These are phyloP conservation scores for Erodium texanum DNA, from an alignment of 441 rosid genomes.

Conservation along the genomic window DNA sequence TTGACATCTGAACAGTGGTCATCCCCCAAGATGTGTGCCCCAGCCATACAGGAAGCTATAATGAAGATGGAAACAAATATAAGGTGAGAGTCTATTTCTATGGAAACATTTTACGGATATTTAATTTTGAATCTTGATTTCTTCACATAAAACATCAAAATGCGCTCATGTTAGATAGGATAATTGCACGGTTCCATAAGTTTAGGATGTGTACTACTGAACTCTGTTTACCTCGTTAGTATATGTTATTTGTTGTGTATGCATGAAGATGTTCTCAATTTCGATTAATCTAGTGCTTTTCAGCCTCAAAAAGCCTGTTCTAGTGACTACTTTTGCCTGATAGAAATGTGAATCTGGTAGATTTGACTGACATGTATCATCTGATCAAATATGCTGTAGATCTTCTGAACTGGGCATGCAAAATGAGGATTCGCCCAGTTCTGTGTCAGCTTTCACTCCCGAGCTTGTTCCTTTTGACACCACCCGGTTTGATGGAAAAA, in stretches of 20 bases:
- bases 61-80: constrained; percentile 37
- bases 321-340: not conserved
- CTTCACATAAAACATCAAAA: constrained; percentile 4
- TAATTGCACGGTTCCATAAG: not conserved
- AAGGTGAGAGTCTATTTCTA: constrained; percentile 35
- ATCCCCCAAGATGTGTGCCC: constrained; percentile 35
- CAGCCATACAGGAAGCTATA: constrained; percentile 53
- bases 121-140: not conserved
- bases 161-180: not conserved
- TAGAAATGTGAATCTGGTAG: not conserved
- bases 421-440: constrained; percentile 25
- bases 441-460: constrained; percentile 21
- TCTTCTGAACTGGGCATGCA: constrained; percentile 18
- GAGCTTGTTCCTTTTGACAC: constrained; percentile 35
- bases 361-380: not conserved
- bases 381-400: not conserved
- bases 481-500: constrained; percentile 68
- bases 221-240: not conserved
- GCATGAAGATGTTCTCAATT: not conserved
- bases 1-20: constrained; percentile 51
- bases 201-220: not conserved
- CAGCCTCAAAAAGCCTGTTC: too few species aligned
- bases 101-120: not conserved
- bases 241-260: not conserved
- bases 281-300: not conserved